These are phyloP conservation scores for Polygonum aviculare DNA, from an alignment of 148 eudicot genomes.

Conservation along the genomic window DNA sequence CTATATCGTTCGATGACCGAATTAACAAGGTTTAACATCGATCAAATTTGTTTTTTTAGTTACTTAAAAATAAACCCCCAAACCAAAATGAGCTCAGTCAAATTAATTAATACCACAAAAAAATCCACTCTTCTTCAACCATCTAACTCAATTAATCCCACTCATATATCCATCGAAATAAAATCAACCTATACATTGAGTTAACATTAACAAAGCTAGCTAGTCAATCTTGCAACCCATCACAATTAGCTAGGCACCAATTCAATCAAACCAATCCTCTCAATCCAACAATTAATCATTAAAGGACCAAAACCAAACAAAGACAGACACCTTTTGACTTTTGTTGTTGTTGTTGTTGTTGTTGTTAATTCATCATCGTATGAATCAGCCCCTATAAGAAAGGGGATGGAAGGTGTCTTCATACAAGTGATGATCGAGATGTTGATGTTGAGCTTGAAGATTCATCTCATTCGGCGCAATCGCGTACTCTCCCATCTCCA, in stretches of 20 bases:
- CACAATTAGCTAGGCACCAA: background rate
- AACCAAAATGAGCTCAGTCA: background rate
- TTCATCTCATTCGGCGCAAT: background rate
- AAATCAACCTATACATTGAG: background rate
- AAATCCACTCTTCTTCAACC: background rate
- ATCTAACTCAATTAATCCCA: background rate
- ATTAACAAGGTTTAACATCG: too few relatives aligned
- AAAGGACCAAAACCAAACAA: background rate
- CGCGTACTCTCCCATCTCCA: background rate
- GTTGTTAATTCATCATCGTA: background rate
- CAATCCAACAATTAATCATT: background rate
- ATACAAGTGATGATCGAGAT: background rate
- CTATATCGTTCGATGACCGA: too few relatives aligned
- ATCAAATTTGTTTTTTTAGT: too few relatives aligned
- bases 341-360: background rate
- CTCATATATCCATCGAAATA: background rate
- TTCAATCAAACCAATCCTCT: background rate
- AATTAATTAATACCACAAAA: background rate
- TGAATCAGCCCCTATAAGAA: background rate
- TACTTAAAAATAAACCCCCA: too few relatives aligned
- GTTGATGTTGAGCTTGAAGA: background rate
- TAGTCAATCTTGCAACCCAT: background rate
- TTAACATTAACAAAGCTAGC: background rate
- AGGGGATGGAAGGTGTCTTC: background rate
- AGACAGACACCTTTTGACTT: constrained; percentile 1